phyloP scores from a whole-genome alignment of 208 protist genomes.

The Wallacemonas sp. region DNA sequence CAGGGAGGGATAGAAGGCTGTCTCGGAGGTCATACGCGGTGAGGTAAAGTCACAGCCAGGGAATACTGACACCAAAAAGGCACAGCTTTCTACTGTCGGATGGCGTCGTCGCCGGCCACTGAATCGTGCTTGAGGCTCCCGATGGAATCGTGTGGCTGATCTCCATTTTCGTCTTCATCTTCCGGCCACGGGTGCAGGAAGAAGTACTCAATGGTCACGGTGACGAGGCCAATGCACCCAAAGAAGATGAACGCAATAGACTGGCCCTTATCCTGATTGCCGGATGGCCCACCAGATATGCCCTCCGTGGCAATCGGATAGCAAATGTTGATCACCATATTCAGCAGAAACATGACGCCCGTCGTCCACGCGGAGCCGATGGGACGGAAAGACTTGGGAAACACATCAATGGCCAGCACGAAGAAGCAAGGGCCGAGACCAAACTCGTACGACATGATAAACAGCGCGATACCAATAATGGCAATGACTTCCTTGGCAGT shows the following conservation, averaged over 20 bases:
- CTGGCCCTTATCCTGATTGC: conserved; percentile 66
- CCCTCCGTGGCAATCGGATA: conserved; percentile 59
- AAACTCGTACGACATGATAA: conserved; percentile 52
- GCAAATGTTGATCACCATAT: conserved; percentile 61
- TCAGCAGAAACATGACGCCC: conserved; percentile 52
- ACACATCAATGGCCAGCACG: conserved; percentile 57
- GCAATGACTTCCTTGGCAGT: conserved; percentile 34
- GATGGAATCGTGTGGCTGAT: not conserved
- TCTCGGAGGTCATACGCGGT: too few species aligned
- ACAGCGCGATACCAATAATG: conserved; percentile 53
- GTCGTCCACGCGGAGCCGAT: conserved; percentile 49
- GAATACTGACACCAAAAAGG: too few species aligned
- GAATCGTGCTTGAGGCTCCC: not conserved
- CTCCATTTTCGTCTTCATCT: not conserved
- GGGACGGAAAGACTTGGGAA: conserved; percentile 59
- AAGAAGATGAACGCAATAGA: conserved; percentile 64
- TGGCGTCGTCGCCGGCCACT: too few species aligned
- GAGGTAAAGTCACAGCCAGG: too few species aligned
- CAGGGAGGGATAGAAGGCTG: too few species aligned
- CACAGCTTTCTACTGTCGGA: too few species aligned
- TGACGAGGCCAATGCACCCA: conserved; percentile 40
- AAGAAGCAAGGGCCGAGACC: conserved; percentile 63
- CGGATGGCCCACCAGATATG: conserved; percentile 61
- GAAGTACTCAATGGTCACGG: conserved; percentile 48
- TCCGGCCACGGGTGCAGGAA: conserved; percentile 41